Base-by-base conservation (phyloP, 2,329 filamentous ascomycete genomes). In the Nakataea oryzae region DNA sequence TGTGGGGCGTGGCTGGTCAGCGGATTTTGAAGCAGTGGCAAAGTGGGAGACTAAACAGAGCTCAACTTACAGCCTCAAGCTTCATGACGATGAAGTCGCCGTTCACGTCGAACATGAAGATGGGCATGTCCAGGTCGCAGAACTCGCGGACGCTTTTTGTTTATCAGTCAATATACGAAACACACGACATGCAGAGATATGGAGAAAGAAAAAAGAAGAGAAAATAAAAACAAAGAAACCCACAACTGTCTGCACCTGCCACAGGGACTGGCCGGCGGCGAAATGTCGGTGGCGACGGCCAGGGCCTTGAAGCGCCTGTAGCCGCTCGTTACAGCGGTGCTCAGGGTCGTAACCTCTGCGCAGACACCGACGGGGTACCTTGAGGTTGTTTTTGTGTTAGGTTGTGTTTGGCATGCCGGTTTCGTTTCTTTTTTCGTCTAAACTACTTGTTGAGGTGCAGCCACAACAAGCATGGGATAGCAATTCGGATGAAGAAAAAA, bases 161-260 rank as follows among this genome's bases (percentile, higher is more conserved):
- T 6, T 27, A 24, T 26, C 4, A 27, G 54, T 55, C 13, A 21
- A 24, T 14, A 27, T 24, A 55, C 21, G 24, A 57, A 26, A 29
- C 17, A 28, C 9, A 27, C 17, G 27, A 30, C 29, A 30, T 13
- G 17, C n/a, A 30, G 13, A 58, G 27, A 30, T 58, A 29, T 26
- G 57, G 21, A 62, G 34, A 56, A 17, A 59, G 13, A 28, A 62
- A 24, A 57, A 27, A 63, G 24, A 61, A 61, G 54, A 57, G 32
- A 34, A 21, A 24, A 34, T 61, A 30, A 9, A n/a, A 63, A 62
- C 30, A 62, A 54, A 56, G 47, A 59, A 60, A 81, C 85, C 78
- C 72, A 91, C 88, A 93, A 96, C 73, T 97, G 93, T 69, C 93
- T 82, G 74, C 93, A 97, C 92, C 96, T 97, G 62, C 95, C 95